Percentiles rank a stretch among this genome's conserved stretches.
Conservation (phyloP, 305 asterid species). For the Withania somnifera region DNA sequence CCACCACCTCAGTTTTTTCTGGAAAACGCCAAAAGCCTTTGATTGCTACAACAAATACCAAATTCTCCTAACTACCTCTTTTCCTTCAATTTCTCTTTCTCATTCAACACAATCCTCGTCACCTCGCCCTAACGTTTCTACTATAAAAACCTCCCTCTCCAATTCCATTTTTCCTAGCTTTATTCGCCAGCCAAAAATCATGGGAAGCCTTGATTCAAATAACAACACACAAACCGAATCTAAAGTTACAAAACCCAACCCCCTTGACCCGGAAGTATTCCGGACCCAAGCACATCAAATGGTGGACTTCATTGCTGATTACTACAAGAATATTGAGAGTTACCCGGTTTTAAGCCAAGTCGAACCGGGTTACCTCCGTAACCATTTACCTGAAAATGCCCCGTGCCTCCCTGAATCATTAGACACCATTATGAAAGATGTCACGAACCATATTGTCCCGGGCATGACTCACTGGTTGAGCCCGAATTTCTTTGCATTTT, state of each 20-base stretch:
- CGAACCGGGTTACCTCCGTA: conserved; percentile 23
- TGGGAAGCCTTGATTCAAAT: conserved; percentile 20
- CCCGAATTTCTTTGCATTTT: conserved; percentile 27
- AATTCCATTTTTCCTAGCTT: background rate
- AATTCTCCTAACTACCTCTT: background rate
- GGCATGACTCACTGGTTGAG: conserved; percentile 28
- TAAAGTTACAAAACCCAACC: conserved; percentile 2
- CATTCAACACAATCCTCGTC: background rate
- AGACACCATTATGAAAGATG: conserved; percentile 9
- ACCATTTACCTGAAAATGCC: conserved; percentile 11
- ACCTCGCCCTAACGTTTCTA: background rate
- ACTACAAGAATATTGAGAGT: conserved; percentile 15
- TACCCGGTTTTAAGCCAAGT: conserved; percentile 22
- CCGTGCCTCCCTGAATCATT: conserved; percentile 17
- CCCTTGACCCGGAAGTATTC: conserved; percentile 20
- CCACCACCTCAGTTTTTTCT: background rate
- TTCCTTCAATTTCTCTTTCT: background rate
- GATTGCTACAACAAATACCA: conserved; percentile 7
- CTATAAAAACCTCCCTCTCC: background rate
- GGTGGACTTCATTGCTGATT: conserved; percentile 23
- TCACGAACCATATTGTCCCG: conserved; percentile 10
- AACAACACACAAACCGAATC: background rate
- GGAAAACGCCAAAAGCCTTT: background rate
- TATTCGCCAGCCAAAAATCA: background rate
- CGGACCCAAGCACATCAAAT: conserved; percentile 14